Conservation (phyloP, 495 filamentous ascomycete species). For the Aspergillus affinis region DNA sequence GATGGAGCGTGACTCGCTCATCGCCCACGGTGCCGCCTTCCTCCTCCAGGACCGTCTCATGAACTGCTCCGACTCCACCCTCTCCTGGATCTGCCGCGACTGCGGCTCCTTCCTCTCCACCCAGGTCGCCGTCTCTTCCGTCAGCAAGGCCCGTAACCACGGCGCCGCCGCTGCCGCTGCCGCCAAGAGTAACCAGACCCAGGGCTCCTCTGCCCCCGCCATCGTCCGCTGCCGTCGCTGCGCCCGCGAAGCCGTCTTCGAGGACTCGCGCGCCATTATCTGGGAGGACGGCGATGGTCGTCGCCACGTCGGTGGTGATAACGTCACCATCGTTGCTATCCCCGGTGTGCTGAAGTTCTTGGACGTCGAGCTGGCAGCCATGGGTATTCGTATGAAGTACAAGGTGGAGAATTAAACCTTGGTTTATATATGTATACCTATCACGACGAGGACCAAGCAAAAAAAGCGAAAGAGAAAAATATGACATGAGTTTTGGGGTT, state of each 20-base stretch:
- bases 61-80: conserved; percentile 91
- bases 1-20: conserved; percentile 94
- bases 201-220: conserved; percentile 53
- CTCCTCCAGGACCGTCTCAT: conserved; percentile 91
- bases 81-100: conserved; percentile 79
- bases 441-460: too few relatives aligned
- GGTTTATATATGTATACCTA: too few relatives aligned
- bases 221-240: conserved; percentile 84
- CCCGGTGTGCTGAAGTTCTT: conserved; percentile 90
- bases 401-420: conserved; percentile 56
- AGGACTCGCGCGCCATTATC: conserved; percentile 63
- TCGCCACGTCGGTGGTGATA: conserved; percentile 80
- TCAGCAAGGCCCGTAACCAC: conserved; percentile 27
- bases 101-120: conserved; percentile 89
- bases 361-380: conserved; percentile 91
- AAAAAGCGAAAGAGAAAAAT: background rate
- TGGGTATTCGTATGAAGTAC: conserved; percentile 91
- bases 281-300: conserved; percentile 90
- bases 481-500: background rate
- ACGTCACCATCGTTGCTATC: conserved; percentile 87
- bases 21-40: conserved; percentile 94
- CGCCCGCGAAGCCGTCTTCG: conserved; percentile 64
- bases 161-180: conserved; percentile 31
- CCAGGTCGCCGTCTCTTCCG: conserved; percentile 61
- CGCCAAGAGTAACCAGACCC: conserved; percentile 32